phyloP scores from a whole-genome alignment of 169 alveolate genomes.

The Plasmodium gonderi region DNA sequence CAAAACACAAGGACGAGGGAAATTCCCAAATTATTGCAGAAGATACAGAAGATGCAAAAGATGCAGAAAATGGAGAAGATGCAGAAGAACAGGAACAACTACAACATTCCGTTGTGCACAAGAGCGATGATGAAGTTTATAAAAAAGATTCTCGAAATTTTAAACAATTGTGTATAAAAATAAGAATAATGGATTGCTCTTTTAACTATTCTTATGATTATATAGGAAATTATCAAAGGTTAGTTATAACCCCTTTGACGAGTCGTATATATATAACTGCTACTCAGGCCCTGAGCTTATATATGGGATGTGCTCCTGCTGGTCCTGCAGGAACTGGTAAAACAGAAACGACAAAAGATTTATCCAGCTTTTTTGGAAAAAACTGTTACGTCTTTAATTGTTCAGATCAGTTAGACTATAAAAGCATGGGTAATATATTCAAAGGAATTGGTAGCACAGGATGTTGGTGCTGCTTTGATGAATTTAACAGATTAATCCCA shows the following conservation, averaged over 20 bases:
- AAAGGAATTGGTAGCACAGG: conserved; percentile 97
- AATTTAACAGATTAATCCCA: conserved; percentile 96
- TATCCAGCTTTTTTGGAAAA: conserved; percentile 96
- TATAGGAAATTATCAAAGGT: conserved; percentile 96
- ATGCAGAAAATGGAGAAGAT: conserved; percentile 63
- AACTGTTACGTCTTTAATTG: conserved; percentile 97
- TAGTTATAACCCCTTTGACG: conserved; percentile 97
- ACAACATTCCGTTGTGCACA: neutral
- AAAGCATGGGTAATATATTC: conserved; percentile 96
- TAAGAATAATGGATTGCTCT: conserved; percentile 94
- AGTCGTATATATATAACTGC: conserved; percentile 98
- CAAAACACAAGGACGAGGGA: neutral
- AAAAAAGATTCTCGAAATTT: conserved; percentile 23
- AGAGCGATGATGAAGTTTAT: conserved; percentile 14
- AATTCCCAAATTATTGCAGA: neutral
- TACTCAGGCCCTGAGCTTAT: conserved; percentile 95
- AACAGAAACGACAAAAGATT: conserved; percentile 97
- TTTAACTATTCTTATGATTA: conserved; percentile 95
- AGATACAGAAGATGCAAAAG: conserved; percentile 82
- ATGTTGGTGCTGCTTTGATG: conserved; percentile 98
- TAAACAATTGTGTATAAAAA: conserved; percentile 87
- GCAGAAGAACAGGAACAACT: conserved; percentile 48
- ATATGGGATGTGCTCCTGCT: conserved; percentile 99
- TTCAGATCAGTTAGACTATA: conserved; percentile 96
- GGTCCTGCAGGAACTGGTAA: conserved; percentile 99